phyloP scores from a whole-genome alignment of 805 yeast genomes.

The Candida fluviatilis region DNA sequence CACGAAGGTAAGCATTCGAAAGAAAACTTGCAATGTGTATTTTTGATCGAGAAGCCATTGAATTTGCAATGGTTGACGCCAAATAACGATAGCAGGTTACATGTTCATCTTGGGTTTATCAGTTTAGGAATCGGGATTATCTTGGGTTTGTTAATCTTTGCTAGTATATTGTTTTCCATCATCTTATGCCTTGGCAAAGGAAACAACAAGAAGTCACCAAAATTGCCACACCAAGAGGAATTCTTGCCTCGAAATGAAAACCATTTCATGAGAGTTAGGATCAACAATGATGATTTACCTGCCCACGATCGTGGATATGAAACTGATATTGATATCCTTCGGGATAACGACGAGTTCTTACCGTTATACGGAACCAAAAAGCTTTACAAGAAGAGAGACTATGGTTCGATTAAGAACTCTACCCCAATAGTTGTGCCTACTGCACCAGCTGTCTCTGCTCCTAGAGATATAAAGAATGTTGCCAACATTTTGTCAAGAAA shows the following conservation, averaged over 20 bases:
- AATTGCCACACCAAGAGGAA: conserved; percentile 10
- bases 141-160: conserved; percentile 49
- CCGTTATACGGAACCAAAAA: conserved; percentile 18
- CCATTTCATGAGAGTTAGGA: conserved; percentile 35
- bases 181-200: conserved; percentile 15
- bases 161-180: conserved; percentile 17
- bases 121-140: conserved; percentile 67
- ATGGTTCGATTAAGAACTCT: conserved; percentile 13
- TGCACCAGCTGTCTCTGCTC: conserved; percentile 7
- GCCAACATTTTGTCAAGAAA: conserved; percentile 18
- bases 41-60: conserved; percentile 65
- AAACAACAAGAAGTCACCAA: conserved; percentile 3
- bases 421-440: neutral
- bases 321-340: conserved; percentile 36
- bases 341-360: conserved; percentile 29
- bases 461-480: conserved; percentile 21
- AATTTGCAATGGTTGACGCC: conserved; percentile 57
- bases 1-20: conserved; percentile 19
- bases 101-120: conserved; percentile 59
- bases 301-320: conserved; percentile 38
- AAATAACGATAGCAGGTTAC: conserved; percentile 40
- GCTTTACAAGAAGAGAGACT: conserved; percentile 12
- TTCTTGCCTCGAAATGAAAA: conserved; percentile 16
- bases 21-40: conserved; percentile 46
- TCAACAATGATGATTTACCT: conserved; percentile 24